Evolutionary conservation across 192 early-diverging fungal genomes (phyloP), one percentile per base, ranked within the genome.

Genomic region (Entomortierella parvispora): DNA sequence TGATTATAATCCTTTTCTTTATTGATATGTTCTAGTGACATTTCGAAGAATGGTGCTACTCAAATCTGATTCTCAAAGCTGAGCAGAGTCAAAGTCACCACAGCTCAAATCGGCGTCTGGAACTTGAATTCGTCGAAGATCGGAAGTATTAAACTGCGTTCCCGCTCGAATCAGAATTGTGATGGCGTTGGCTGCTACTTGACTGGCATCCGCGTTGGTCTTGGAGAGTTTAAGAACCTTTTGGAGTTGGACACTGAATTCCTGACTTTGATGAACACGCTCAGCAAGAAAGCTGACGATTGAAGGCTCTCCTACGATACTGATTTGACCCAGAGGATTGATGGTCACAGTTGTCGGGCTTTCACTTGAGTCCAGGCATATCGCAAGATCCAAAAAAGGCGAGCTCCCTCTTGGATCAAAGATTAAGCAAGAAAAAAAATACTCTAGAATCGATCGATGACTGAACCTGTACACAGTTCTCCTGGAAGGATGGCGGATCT

Each of bases 361-460:
- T 2, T 54, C 47, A 17, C 0, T 12, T 0, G 8, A 7, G 20
- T 3, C 34, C 7, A 33, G 9, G 4, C 9, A 29, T 22, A 40
- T 12, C 37, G 37, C 5, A 5, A 40, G 12, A 5, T 5, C 12
- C 37, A 9, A 5, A 40, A 9, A 40, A 40, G 37, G 37, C 12
- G 37, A 12, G 12, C 12, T 12, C 5, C 12, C 5, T 5, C 22
- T 25, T 25, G 50, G 51, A n/a, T 65, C 42, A 25, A 40, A 65
- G 12, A 65, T n/a, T 1, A 40, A 25, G 1, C 49, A 28, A 17
- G 62, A 52, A 3, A 43, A 44, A 9, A 42, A 15, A n/a, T 65
- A 65, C 10, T 65, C 62, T 18, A 65, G 28, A 26, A 52, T 52
- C 11, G 62, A 53, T 23, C 32, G 37, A n/a, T 65, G 62, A 45